Evolutionary conservation across 2,329 filamentous ascomycete species (phyloP).

Genomic region (Pyrenophora teres): DNA sequence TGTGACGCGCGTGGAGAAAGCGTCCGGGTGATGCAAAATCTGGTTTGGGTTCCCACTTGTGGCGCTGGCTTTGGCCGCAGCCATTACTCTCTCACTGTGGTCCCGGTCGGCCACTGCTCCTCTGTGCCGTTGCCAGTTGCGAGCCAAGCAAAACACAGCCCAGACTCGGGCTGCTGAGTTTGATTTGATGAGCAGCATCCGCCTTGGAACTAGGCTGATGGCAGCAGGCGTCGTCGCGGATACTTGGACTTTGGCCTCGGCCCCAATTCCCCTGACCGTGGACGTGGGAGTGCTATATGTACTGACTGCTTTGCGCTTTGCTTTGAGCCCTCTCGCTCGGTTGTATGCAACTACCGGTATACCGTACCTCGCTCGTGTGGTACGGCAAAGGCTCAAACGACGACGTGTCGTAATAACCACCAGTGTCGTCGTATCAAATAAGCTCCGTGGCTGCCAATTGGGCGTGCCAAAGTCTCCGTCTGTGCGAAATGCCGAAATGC

Average conservation of each 20-base stretch:
- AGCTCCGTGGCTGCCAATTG: slow-evolving; percentile 4
- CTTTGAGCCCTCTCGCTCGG: too few relatives aligned
- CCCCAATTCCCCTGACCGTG: not conserved
- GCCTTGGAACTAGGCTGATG: slow-evolving; percentile 19
- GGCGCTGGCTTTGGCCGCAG: slow-evolving; percentile 41
- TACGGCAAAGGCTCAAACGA: slow-evolving; percentile 1
- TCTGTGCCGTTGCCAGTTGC: slow-evolving; percentile 27
- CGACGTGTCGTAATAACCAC: too few relatives aligned
- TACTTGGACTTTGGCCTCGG: slow-evolving; percentile 8
- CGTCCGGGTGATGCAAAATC: slow-evolving; percentile 36
- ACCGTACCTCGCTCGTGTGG: not conserved
- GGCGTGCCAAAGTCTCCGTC: slow-evolving; percentile 1
- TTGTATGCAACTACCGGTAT: too few relatives aligned
- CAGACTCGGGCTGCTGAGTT: slow-evolving; percentile 25
- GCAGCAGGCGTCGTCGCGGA: slow-evolving; percentile 14
- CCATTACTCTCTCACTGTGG: slow-evolving; percentile 36
- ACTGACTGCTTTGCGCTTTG: slow-evolving; percentile 1
- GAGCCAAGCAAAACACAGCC: slow-evolving; percentile 34
- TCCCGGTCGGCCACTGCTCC: slow-evolving; percentile 7
- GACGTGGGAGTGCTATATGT: too few relatives aligned
- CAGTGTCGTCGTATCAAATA: not conserved
- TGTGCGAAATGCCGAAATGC: slow-evolving; percentile 6
- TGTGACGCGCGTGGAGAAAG: slow-evolving; percentile 42
- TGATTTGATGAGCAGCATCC: slow-evolving; percentile 17
- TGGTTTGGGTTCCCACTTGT: slow-evolving; percentile 42